A percentile compares a stretch with the other conserved stretches of the same genome.
Evolutionary conservation across 148 eudicot genomes (phyloP).

Genomic region (Nepenthes mirabilis): DNA sequence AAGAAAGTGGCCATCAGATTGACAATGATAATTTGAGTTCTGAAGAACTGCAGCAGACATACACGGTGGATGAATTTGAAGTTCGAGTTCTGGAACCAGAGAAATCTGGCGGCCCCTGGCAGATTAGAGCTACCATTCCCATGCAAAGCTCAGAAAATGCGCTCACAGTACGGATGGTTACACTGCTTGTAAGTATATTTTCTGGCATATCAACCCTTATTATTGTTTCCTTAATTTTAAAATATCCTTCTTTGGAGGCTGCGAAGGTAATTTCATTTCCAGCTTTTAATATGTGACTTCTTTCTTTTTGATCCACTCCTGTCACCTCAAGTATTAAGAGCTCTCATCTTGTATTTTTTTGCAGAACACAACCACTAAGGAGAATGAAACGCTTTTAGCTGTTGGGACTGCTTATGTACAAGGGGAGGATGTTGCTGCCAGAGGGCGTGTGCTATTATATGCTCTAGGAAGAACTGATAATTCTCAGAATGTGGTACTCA

Average conservation of each 20-base stretch:
- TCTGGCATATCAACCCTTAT: too few species aligned
- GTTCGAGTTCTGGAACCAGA: constrained; percentile 87
- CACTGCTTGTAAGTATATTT: constrained; percentile 57
- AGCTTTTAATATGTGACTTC: constrained; percentile 1
- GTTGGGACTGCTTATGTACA: constrained; percentile 96
- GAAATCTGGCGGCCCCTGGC: constrained; percentile 85
- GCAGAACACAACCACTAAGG: constrained; percentile 76
- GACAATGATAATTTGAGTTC: constrained; percentile 61
- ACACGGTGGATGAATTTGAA: constrained; percentile 86
- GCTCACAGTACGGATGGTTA: constrained; percentile 80
- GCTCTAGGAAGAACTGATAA: constrained; percentile 66
- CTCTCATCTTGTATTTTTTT: constrained; percentile 10
- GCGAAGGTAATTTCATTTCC: not conserved
- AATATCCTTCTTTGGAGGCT: too few species aligned
- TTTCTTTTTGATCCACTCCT: not conserved
- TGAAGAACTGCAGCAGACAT: constrained; percentile 55
- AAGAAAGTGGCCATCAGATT: constrained; percentile 74
- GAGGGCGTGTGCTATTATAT: constrained; percentile 90
- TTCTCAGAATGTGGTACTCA: constrained; percentile 46
- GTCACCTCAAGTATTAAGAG: not conserved
- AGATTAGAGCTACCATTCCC: constrained; percentile 84
- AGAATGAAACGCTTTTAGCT: constrained; percentile 87
- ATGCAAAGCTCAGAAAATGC: constrained; percentile 97
- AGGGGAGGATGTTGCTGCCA: constrained; percentile 98
- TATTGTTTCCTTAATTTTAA: not conserved